Evolutionary conservation across 2,329 filamentous ascomycete genomes (phyloP), one percentile per base, ranked within the genome.

Genomic region (Talaromyces atroroseus): DNA sequence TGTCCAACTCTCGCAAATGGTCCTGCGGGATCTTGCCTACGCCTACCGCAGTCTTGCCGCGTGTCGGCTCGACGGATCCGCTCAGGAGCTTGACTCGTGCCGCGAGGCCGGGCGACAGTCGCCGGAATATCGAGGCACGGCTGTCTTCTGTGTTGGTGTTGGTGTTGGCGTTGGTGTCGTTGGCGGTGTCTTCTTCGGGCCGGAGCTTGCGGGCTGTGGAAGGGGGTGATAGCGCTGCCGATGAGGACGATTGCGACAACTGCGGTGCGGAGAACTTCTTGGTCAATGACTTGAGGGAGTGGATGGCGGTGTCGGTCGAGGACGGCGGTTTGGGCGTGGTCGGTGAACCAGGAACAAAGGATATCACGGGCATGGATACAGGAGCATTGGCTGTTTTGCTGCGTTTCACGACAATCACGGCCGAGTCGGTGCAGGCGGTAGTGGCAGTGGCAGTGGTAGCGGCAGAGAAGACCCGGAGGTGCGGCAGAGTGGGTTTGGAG

Each of bases 1-100:
- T 71, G 55, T 75, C 73, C 8, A 76, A 63, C 59, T 71, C 71
- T 60, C 74, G 73, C 34, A 76, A 59, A 6, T 75, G 73, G 48
- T 71, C 64, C 58, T 74, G 64, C 0, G 73, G 71, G 32, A 75
- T 75, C 52, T 70, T 70, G 61, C 73, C 73, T 49, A 76, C 65
- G 60, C 73, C 73, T 50, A 75, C 65, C 8, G 62, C 59, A 49
- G 64, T 66, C 36, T 65, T 29, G 40, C 51, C 45, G 36, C 66
- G 68, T 40, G 58, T 58, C 8, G 59, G 60, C 54, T 70, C 71
- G 52, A 61, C 65, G 53, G 65, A 71, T 32, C 71, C 66, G 66
- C 75, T 72, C 21, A 76, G 63, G 26, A 72, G 59, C 58, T 74
- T 76, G 53, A 76, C 71, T 48, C 73, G 71, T 49, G 73, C 73